Conservation (phyloP, 2,329 filamentous ascomycete genomes). For the Lachnum nothofagi region DNA sequence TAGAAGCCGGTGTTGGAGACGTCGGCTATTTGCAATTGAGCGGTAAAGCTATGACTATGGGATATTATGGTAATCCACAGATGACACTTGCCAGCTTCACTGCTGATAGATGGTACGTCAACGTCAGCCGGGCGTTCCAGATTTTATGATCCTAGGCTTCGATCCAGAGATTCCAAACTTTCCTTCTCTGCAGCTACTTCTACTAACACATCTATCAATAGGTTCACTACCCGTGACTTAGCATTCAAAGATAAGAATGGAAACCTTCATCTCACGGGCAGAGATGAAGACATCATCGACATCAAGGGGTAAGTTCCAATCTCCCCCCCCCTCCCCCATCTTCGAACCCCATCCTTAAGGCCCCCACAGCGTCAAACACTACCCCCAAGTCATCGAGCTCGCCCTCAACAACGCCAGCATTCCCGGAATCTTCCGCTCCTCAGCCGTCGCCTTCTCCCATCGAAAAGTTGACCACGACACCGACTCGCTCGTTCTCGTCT, state of each 20-base stretch:
- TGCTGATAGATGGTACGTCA: slow-evolving; percentile 38
- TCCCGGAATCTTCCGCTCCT: slow-evolving; percentile 26
- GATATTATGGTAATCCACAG: slow-evolving; percentile 36
- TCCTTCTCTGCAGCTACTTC: too few species aligned
- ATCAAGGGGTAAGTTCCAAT: slow-evolving; percentile 35
- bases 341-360: too few species aligned
- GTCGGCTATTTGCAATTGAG: background rate
- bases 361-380: slow-evolving; percentile 36
- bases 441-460: slow-evolving; percentile 38
- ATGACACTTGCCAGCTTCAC: slow-evolving; percentile 55
- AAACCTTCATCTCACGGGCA: slow-evolving; percentile 35
- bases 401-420: slow-evolving; percentile 35
- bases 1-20: slow-evolving; percentile 19
- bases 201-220: too few species aligned
- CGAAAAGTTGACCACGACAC: slow-evolving; percentile 31
- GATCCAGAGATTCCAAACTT: too few species aligned
- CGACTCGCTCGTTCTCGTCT: slow-evolving; percentile 39
- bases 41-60: slow-evolving; percentile 54
- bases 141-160: too few species aligned
- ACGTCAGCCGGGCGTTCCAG: too few species aligned
- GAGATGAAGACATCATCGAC: slow-evolving; percentile 41
- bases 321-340: too few species aligned
- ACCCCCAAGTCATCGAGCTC: slow-evolving; percentile 36
- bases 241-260: slow-evolving; percentile 34
- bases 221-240: slow-evolving; percentile 37